A percentile compares a stretch with the other conserved stretches of the same genome.
Evolutionary conservation across 352 stramenopile genomes (phyloP).

Genomic region (Globisporangium cystogenes): DNA sequence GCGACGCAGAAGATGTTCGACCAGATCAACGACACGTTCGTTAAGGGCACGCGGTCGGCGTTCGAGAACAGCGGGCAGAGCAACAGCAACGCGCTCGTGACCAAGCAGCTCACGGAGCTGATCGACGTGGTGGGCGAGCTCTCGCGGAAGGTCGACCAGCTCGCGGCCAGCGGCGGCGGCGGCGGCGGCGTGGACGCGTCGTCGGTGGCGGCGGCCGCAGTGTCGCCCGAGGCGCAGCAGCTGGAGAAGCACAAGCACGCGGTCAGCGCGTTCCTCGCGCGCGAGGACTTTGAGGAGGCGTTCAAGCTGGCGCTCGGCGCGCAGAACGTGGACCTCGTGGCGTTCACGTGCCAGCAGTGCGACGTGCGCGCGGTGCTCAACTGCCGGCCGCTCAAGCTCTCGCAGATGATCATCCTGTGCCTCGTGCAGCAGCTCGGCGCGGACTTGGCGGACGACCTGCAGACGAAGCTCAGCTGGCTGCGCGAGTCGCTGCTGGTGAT

Average conservation of each 20-base stretch:
- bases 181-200: background rate
- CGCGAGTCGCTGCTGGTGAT: constrained; percentile 80
- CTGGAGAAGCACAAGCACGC: constrained; percentile 55
- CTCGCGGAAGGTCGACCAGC: constrained; percentile 55
- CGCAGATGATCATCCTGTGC: constrained; percentile 83
- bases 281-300: constrained; percentile 66
- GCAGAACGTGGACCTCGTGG: constrained; percentile 69
- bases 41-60: constrained; percentile 60
- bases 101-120: constrained; percentile 56
- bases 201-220: constrained; percentile 13
- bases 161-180: constrained; percentile 23
- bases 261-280: constrained; percentile 39
- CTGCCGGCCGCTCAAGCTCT: constrained; percentile 62
- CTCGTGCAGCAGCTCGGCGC: constrained; percentile 80
- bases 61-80: constrained; percentile 54
- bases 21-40: constrained; percentile 81
- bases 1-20: constrained; percentile 89
- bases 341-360: constrained; percentile 63
- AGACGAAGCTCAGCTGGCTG: constrained; percentile 73
- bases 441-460: constrained; percentile 54
- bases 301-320: constrained; percentile 79
- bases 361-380: constrained; percentile 60
- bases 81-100: constrained; percentile 52
- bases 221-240: constrained; percentile 41
- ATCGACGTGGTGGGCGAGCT: constrained; percentile 52